These are phyloP conservation scores for Trichoderma polysporum DNA, from an alignment of 2,329 filamentous ascomycete species.

Conservation along the genomic window DNA sequence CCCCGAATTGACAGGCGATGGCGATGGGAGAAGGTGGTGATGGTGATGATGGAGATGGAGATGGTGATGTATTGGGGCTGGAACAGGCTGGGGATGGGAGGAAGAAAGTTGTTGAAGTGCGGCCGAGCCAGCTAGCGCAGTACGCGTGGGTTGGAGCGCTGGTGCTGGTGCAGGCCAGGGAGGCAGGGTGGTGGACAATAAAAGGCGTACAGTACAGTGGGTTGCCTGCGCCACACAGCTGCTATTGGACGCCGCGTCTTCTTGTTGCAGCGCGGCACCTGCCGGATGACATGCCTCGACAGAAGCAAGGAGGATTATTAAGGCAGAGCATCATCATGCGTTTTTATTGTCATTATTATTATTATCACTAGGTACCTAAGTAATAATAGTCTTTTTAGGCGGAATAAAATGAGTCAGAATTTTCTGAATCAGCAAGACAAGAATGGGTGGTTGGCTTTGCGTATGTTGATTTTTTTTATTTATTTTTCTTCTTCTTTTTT, in stretches of 20 bases:
- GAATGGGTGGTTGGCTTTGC: too few species aligned
- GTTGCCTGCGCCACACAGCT: constrained; percentile 10
- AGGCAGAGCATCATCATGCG: neutral
- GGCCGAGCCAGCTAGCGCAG: constrained; percentile 4
- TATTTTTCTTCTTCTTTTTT: neutral
- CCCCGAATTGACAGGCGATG: constrained; percentile 7
- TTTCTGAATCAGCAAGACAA: too few species aligned
- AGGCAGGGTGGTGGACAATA: constrained; percentile 16
- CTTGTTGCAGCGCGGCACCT: constrained; percentile 1
- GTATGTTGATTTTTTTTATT: neutral
- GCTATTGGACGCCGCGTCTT: constrained; percentile 7
- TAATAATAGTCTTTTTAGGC: too few species aligned
- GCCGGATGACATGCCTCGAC: constrained; percentile 16
- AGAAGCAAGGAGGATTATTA: neutral
- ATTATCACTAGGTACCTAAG: too few species aligned
- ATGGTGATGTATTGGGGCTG: constrained; percentile 12
- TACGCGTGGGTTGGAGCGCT: neutral
- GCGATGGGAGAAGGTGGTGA: constrained; percentile 9
- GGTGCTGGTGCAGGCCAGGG: constrained; percentile 4
- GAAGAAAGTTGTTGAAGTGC: constrained; percentile 20
- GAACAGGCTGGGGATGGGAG: constrained; percentile 21
- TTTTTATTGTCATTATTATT: too few species aligned
- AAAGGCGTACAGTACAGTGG: constrained; percentile 10
- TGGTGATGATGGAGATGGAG: constrained; percentile 1
- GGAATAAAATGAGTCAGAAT: too few species aligned